Percentiles rank a stretch among this genome's conserved stretches.
phyloP scores from a whole-genome alignment of 495 filamentous ascomycete species.

The Aspergillus cavernicola region DNA sequence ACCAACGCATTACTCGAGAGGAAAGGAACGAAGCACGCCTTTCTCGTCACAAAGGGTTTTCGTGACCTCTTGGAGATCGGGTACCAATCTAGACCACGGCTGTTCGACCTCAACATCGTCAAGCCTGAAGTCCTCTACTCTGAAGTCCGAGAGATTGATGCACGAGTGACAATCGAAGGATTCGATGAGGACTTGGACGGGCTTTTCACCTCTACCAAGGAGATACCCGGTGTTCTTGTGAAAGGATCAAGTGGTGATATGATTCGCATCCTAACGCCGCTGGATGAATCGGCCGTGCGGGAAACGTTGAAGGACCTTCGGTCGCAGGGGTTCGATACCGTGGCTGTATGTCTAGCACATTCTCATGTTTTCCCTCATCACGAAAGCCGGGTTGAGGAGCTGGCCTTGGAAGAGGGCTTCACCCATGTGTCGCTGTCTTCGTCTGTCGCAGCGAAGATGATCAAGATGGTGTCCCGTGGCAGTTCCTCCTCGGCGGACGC shows the following conservation, averaged over 20 bases:
- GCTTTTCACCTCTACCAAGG: slow-evolving; percentile 45
- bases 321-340: slow-evolving; percentile 31
- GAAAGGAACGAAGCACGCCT: slow-evolving; percentile 81
- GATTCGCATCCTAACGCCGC: slow-evolving; percentile 33
- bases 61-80: slow-evolving; percentile 79
- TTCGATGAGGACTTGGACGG: slow-evolving; percentile 20
- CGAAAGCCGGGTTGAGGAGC: slow-evolving; percentile 33
- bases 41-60: slow-evolving; percentile 86
- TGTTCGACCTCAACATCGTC: slow-evolving; percentile 70
- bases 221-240: slow-evolving; percentile 16
- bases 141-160: slow-evolving; percentile 65
- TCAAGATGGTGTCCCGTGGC: slow-evolving; percentile 58
- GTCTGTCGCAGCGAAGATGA: slow-evolving; percentile 70
- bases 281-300: slow-evolving; percentile 20
- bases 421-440: slow-evolving; percentile 42
- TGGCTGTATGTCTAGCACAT: slow-evolving; percentile 43
- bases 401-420: slow-evolving; percentile 38
- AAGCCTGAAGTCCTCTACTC: slow-evolving; percentile 70
- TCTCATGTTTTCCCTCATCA: slow-evolving; percentile 44
- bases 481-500: slow-evolving; percentile 87
- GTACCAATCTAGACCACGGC: slow-evolving; percentile 71
- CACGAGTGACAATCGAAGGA: slow-evolving; percentile 73
- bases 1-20: slow-evolving; percentile 83
- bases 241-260: slow-evolving; percentile 37
- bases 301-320: slow-evolving; percentile 29